phyloP scores from a whole-genome alignment of 208 protist species.

The Acanthamoeba royreba region DNA sequence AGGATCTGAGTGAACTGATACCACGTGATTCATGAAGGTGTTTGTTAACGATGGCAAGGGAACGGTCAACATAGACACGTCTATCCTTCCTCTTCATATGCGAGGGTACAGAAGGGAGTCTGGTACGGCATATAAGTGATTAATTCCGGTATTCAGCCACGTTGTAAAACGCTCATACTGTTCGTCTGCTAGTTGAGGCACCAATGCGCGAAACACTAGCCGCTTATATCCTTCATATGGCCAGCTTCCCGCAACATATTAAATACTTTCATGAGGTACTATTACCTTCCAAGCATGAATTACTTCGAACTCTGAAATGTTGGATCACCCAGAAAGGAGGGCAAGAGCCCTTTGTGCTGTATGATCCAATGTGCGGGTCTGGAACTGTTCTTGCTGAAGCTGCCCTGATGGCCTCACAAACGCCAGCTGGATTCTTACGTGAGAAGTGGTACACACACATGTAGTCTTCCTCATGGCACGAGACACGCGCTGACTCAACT shows the following conservation, averaged over 20 bases:
- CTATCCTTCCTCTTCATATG: background rate
- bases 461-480: no score
- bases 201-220: background rate
- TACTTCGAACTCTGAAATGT: no score
- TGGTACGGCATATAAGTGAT: background rate
- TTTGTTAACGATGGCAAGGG: background rate
- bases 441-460: background rate
- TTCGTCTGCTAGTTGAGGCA: background rate
- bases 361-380: conserved; percentile 32
- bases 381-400: conserved; percentile 28
- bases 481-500: background rate
- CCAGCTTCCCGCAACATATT: background rate
- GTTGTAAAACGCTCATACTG: no score
- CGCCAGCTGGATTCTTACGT: background rate
- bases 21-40: background rate
- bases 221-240: background rate
- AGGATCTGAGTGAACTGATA: no score
- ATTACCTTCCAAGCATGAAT: no score
- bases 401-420: background rate
- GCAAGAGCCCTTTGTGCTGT: background rate
- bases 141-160: no score
- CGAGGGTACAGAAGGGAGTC: conserved; percentile 5
- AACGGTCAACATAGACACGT: conserved; percentile 20
- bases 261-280: background rate
- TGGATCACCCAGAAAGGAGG: background rate